A percentile compares a stretch with the other conserved stretches of the same genome.
Evolutionary conservation across 2,329 filamentous ascomycete genomes (phyloP).

Genomic region (Dothideomycetidae sp.): DNA sequence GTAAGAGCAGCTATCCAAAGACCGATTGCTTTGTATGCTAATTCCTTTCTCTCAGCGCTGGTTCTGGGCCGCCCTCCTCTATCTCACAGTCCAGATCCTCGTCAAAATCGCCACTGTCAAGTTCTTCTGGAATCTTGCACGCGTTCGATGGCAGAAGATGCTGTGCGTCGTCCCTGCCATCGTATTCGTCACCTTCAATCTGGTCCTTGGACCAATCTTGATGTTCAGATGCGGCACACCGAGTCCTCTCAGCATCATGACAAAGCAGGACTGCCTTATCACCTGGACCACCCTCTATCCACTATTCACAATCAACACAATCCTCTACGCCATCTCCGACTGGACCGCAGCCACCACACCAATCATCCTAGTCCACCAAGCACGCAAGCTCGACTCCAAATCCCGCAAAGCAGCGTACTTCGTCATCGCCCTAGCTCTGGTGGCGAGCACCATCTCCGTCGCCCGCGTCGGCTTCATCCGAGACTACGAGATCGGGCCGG

Average conservation of each 20-base stretch:
- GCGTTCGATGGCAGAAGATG: conserved; percentile 1
- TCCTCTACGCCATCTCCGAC: conserved; percentile 1
- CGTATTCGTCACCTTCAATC: conserved; percentile 2
- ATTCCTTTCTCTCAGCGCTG: background rate
- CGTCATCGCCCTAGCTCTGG: conserved; percentile 4
- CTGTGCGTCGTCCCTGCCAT: conserved; percentile 3
- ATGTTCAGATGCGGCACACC: conserved; percentile 2
- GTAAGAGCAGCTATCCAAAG: conserved; percentile 3
- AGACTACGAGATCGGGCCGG: conserved; percentile 5
- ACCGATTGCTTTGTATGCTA: too few relatives aligned
- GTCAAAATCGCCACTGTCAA: conserved; percentile 4
- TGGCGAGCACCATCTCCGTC: conserved; percentile 1
- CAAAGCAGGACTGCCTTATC: conserved; percentile 1
- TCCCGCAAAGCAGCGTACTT: conserved; percentile 4
- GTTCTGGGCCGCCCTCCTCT: conserved; percentile 8
- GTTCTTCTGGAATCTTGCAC: conserved; percentile 3
- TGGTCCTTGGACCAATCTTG: background rate
- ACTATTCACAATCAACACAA: background rate
- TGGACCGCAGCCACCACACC: conserved; percentile 4
- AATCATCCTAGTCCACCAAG: conserved; percentile 2
- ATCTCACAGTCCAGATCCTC: conserved; percentile 1
- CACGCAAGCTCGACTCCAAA: background rate
- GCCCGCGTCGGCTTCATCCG: conserved; percentile 2
- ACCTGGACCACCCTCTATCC: background rate
- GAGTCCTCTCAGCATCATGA: conserved; percentile 4